These are phyloP conservation scores for Mariannaea elegans DNA, from an alignment of 2,329 filamentous ascomycete species.

Conservation along the genomic window DNA sequence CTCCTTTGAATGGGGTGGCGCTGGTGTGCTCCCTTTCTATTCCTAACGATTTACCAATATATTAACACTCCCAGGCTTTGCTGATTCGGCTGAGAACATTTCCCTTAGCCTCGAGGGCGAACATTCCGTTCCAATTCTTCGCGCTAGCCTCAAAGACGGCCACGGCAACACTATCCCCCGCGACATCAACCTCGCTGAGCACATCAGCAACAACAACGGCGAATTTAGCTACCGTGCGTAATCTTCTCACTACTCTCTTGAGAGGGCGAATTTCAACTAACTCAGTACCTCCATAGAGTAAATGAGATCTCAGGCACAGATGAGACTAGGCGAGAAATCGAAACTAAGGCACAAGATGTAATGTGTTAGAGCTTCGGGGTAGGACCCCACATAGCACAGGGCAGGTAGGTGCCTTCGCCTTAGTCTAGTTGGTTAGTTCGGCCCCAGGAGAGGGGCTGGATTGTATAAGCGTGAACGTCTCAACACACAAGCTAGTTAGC, in stretches of 20 bases:
- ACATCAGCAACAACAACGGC: constrained; percentile 63
- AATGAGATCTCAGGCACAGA: too few species aligned
- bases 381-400: too few species aligned
- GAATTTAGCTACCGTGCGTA: constrained; percentile 29
- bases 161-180: constrained; percentile 52
- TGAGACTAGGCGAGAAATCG: too few species aligned
- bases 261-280: too few species aligned
- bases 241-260: neutral
- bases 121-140: constrained; percentile 61
- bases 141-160: constrained; percentile 55
- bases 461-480: too few species aligned
- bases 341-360: too few species aligned
- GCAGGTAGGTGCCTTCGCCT: too few species aligned
- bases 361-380: too few species aligned
- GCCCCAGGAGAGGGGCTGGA: too few species aligned
- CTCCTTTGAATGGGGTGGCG: constrained; percentile 53
- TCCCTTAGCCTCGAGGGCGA: constrained; percentile 60
- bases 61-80: constrained; percentile 49
- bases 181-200: constrained; percentile 65
- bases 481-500: too few species aligned
- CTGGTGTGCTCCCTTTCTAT: constrained; percentile 24
- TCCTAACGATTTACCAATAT: neutral
- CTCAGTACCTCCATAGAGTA: too few species aligned
- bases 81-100: constrained; percentile 56
- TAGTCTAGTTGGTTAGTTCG: too few species aligned